Conservation (phyloP, 2,329 filamentous ascomycete species). For the Ceratocystis alfenasii region DNA sequence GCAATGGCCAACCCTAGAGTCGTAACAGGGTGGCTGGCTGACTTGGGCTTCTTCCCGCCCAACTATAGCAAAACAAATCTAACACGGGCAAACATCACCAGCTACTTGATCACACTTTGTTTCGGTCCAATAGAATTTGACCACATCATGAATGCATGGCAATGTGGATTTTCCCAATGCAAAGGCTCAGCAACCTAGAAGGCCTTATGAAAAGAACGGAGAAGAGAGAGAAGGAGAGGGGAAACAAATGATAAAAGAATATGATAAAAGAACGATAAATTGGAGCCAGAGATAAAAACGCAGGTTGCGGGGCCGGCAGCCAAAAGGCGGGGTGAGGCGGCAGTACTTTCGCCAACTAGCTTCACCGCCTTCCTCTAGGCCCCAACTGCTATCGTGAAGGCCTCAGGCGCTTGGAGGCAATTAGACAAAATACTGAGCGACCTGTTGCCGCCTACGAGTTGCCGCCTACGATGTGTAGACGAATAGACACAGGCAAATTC, state of each 20-base stretch:
- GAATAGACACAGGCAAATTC: too few relatives aligned
- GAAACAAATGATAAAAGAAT: background rate
- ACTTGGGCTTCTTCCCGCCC: too few relatives aligned
- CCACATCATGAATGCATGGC: slow-evolving; percentile 5
- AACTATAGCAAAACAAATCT: background rate
- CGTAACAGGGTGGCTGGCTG: too few relatives aligned
- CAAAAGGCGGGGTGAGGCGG: background rate
- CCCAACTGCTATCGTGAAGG: too few relatives aligned
- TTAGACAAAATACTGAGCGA: too few relatives aligned
- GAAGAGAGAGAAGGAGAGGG: background rate
- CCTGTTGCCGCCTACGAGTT: too few relatives aligned
- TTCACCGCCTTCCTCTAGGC: background rate
- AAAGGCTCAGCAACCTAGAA: background rate
- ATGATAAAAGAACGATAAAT: slow-evolving; percentile 1
- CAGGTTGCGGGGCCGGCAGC: background rate
- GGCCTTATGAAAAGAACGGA: background rate
- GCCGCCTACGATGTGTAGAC: too few relatives aligned
- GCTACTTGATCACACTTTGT: background rate
- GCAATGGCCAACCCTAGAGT: slow-evolving; percentile 2
- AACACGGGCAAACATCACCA: background rate
- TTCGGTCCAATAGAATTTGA: background rate
- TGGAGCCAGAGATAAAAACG: too few relatives aligned
- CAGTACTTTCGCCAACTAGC: background rate
- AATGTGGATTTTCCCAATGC: background rate
- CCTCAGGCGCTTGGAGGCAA: too few relatives aligned